Base-by-base conservation (phyloP, 805 yeast species). In the Phaffomyces opuntiae region DNA sequence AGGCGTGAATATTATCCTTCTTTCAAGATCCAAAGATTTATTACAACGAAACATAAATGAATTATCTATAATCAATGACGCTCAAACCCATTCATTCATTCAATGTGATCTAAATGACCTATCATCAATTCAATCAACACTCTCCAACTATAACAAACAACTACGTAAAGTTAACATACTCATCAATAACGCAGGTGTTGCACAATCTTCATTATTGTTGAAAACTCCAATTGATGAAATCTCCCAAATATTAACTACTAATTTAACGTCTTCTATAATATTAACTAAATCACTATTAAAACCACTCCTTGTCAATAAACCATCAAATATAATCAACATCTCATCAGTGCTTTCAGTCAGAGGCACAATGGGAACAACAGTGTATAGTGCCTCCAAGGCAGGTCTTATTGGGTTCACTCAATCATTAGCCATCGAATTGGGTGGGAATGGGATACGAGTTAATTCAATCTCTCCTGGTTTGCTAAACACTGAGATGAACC, bases 401-500 rank as follows among this genome's bases (percentile, higher is more conserved):
- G 96, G 88, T 0, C 55, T 87, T 4, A 63, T 75, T 40, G 83
- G 83, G 4, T 78, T 87, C 53, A 75, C 88, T 0, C 63, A 68
- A 39, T 61, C 81, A 0, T 58, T 85, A 32, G 83, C 90, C 0
- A 53, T 61, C 1, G 96, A 87, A 52, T 57, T 83, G 48, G 73
- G 72, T 13, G 62, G 77, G 0, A 61, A 65, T 33, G 68, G 69
- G 9, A 70, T 87, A 3, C 62, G 87, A 35, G 82, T 82, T 38
- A 85, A 85, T 59, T 68, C 83, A 1, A 60, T 88, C 1, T 60
- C 80, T 17, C 93, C 95, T 0, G 91, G 91, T 0, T 64, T 85
- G 29, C 69, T 81, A 1, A 83, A 76, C 25, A 87, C 96, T 0
- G 84, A 75, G 5, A 86, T 87, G 80, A 60, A 56, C 3, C 40